These are phyloP conservation scores for Pleurotus tuber-regium DNA, from an alignment of 768 basidiomycete genomes.

Conservation along the genomic window DNA sequence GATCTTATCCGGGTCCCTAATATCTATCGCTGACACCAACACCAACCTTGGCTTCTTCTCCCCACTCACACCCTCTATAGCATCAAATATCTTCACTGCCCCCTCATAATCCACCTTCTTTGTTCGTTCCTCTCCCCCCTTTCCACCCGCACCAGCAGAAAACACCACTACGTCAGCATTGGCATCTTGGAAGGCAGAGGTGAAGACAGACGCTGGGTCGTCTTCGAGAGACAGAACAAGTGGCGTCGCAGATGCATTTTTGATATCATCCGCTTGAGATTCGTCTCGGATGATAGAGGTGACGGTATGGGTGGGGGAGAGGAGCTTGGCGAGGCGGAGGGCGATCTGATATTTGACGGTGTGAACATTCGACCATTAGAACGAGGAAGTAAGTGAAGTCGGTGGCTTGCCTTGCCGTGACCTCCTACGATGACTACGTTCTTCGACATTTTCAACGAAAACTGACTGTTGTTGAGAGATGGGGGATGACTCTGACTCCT, in stretches of 20 bases:
- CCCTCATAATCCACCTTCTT: constrained; percentile 61
- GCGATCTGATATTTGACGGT: too few species aligned
- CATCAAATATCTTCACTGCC: constrained; percentile 69
- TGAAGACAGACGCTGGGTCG: constrained; percentile 41
- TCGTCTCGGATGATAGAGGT: constrained; percentile 54
- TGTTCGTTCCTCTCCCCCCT: constrained; percentile 53
- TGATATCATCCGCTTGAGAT: constrained; percentile 47
- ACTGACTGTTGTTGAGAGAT: too few species aligned
- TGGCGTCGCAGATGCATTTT: constrained; percentile 38
- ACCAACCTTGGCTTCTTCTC: constrained; percentile 48
- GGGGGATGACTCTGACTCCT: too few species aligned
- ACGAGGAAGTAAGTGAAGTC: not conserved
- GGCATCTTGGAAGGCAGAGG: constrained; percentile 38
- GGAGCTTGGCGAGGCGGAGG: constrained; percentile 47
- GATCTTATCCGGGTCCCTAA: constrained; percentile 46
- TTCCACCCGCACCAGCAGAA: constrained; percentile 53
- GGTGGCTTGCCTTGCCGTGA: constrained; percentile 43
- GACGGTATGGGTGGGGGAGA: constrained; percentile 42
- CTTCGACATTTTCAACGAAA: constrained; percentile 31
- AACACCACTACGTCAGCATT: constrained; percentile 41
- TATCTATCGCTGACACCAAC: constrained; percentile 58
- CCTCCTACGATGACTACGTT: constrained; percentile 53
- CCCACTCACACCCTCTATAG: constrained; percentile 49
- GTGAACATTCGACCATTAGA: too few species aligned
- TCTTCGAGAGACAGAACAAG: constrained; percentile 58